Conservation (phyloP, 371 early-diverging fungal species). For the Pancytospora philotis region DNA sequence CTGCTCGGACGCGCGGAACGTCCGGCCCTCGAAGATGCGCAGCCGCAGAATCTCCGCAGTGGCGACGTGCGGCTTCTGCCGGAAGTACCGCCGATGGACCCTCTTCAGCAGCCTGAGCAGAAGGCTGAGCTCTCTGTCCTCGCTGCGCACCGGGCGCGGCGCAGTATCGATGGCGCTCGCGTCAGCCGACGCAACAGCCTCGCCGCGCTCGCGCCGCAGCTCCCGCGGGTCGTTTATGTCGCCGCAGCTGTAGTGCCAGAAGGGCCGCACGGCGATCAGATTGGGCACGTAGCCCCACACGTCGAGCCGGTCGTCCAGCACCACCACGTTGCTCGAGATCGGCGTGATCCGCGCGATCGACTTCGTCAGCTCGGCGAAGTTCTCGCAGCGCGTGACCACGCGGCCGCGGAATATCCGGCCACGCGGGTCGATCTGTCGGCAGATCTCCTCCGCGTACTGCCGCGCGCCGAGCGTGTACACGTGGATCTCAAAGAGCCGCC, state of each 20-base stretch:
- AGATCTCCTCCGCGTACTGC: constrained; percentile 77
- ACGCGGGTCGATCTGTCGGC: constrained; percentile 73
- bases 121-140: constrained; percentile 9
- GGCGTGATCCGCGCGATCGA: constrained; percentile 71
- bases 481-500: constrained; percentile 70
- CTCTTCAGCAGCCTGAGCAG: background rate
- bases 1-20: background rate
- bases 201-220: constrained; percentile 13
- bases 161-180: background rate
- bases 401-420: constrained; percentile 70
- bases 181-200: background rate
- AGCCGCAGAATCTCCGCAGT: constrained; percentile 7
- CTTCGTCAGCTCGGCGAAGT: constrained; percentile 68
- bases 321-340: constrained; percentile 86
- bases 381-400: constrained; percentile 85
- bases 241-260: constrained; percentile 38
- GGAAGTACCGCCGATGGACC: constrained; percentile 25
- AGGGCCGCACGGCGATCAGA: constrained; percentile 52
- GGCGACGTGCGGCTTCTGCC: constrained; percentile 12
- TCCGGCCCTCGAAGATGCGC: too few species aligned
- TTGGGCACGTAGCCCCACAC: constrained; percentile 68
- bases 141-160: background rate
- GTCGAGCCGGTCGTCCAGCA: constrained; percentile 89
- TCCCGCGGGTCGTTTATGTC: constrained; percentile 54
- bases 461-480: constrained; percentile 97